Base-by-base conservation (phyloP, 2,329 filamentous ascomycete species). In the Alternaria brassicicola region DNA sequence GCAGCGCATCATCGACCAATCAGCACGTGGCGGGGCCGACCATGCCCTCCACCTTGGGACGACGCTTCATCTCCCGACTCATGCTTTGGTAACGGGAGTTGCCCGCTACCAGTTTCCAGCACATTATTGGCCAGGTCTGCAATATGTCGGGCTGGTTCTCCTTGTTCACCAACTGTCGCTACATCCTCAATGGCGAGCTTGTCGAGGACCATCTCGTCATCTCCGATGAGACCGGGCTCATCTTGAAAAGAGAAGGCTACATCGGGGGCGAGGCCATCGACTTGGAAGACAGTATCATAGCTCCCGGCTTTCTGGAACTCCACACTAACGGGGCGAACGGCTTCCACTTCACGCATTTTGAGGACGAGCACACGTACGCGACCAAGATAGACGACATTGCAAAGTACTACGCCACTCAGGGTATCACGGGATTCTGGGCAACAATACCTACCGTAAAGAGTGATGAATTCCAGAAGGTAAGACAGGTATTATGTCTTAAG, bases 231-330 rank as follows among this genome's bases (percentile, higher is more conserved):
- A 79, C 77, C 2, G 81, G 80, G 17, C 66, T 72, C 21, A 81
- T 82, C 56, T 61, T 81, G 38, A 74, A 78, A 63, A 67, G 74
- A 54, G 78, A 78, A 33, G 78, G 78, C 30, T 79, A 80, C 59
- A 79, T 79, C 56, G 79, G 78, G 41, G 79, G 78, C 26, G 77
- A 81, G 39, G 76, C 75, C 12, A 69, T 83, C 45, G 83, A 86
- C 64, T 68, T 85, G 10, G 75, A 81, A 36, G 80, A 80, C 38
- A 77, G 72, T 45, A 82, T 86, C 46, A 74, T 86, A 52, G 81
- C 83, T 5, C 84, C 84, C 9, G 84, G 84, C 3, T 84, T 84
- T 63, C 73, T 86, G 21, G 84, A 86, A 58, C 69, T 86, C 6
- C 84, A 86, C 59, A 85, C 82, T 1, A 86, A 86, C 64, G 82